Base-by-base conservation (phyloP, 106 monocot species). In the Dioscorea dumetorum region DNA sequence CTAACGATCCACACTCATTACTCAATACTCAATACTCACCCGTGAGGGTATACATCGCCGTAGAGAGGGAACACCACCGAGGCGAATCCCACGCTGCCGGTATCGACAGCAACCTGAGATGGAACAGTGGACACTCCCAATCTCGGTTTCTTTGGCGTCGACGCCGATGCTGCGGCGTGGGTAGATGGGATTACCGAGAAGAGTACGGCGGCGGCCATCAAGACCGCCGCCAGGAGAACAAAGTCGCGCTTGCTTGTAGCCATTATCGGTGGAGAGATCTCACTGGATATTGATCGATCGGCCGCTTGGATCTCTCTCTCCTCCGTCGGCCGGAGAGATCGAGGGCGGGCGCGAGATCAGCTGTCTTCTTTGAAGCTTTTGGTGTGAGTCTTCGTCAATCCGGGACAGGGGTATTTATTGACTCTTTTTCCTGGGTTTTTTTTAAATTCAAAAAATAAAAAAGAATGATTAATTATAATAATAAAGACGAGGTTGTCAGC, bases 21-120 rank as follows among this genome's bases (percentile, higher is more conserved):
- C 2, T 13, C 32, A 18, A 33, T 12, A 5, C 16, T 17, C 14
- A 21, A 22, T 34, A 9, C 22, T 50, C 68, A 99, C 97, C 97
- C 92, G 61, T 75, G 66, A 17, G 97, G 97, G 51, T 99, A 99
- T 50, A 99, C 89, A 77, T 92, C 70, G 61, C 97, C 97, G 61
- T 67, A 31, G 69, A 99, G 71, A 34, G 80, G 89, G 65, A 99
- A 87, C 17, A 99, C 74, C 56, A 78, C 79, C 57, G 97, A 92
- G 61, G 92, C 80, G 33, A 61, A 21, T 33, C 24, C 10, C 4
- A 8, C 19, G 51, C 50, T 34, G 18, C 8, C 56, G 65, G 13
- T 68, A 57, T 3, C 28, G 15, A 70, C 15, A 28, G 35, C 2
- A 16, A 67, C 19, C 18, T 41, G 58, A 1, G 57, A 17, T 49